A percentile compares a stretch with the other conserved stretches of the same genome.
These are phyloP conservation scores for Apophysomyces elegans DNA, from an alignment of 371 early-diverging fungal genomes.

Conservation along the genomic window DNA sequence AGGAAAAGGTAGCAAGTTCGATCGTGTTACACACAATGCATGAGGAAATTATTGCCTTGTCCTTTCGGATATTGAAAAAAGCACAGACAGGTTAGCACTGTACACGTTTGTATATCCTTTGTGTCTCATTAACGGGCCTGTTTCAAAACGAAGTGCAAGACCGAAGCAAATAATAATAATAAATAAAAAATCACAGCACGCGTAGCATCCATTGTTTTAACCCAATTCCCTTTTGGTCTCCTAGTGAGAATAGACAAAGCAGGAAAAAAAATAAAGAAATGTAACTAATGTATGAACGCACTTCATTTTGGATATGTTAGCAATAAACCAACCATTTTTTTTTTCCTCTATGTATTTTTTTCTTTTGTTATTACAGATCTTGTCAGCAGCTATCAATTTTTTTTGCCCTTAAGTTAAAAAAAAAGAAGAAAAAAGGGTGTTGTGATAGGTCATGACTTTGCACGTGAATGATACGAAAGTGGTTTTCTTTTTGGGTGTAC, in stretches of 20 bases:
- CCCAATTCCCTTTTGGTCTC: not conserved
- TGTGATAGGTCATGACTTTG: not conserved
- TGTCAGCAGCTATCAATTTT: too few relatives aligned
- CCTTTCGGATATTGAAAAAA: not conserved
- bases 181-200: not conserved
- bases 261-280: too few relatives aligned
- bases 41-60: slow-evolving; percentile 9
- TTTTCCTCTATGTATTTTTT: too few relatives aligned
- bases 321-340: too few relatives aligned
- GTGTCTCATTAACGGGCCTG: slow-evolving; percentile 8
- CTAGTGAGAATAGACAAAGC: too few relatives aligned
- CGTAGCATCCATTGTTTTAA: not conserved
- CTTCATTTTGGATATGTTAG: too few relatives aligned
- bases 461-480: slow-evolving; percentile 3
- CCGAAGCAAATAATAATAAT: not conserved
- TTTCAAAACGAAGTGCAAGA: slow-evolving; percentile 1
- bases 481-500: not conserved
- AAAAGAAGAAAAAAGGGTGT: too few relatives aligned
- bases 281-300: too few relatives aligned
- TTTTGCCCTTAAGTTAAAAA: too few relatives aligned
- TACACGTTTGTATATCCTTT: slow-evolving; percentile 4
- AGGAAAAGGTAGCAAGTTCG: not conserved
- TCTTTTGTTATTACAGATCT: too few relatives aligned
- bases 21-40: slow-evolving; percentile 11
- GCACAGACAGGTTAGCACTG: slow-evolving; percentile 8